Evolutionary conservation across 805 yeast genomes (phyloP).

Genomic region (Jamesozyma hellenica): DNA sequence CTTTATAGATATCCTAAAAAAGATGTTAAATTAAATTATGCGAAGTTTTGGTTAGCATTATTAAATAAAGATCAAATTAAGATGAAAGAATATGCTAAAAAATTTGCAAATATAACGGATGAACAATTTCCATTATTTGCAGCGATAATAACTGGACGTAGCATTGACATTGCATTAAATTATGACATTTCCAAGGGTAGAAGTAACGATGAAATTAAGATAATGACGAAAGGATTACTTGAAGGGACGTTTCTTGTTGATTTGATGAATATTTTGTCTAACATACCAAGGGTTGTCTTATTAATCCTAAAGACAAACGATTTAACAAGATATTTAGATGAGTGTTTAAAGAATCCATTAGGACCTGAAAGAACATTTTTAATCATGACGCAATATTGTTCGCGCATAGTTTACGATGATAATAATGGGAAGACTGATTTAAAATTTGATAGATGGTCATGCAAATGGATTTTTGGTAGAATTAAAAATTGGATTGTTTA

Average conservation of each 20-base stretch:
- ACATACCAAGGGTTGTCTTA: slow-evolving; percentile 77
- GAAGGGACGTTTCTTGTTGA: slow-evolving; percentile 57
- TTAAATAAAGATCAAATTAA: slow-evolving; percentile 54
- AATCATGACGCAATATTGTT: slow-evolving; percentile 85
- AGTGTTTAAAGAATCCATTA: slow-evolving; percentile 64
- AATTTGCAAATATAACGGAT: slow-evolving; percentile 68
- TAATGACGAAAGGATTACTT: slow-evolving; percentile 56
- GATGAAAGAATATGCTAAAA: slow-evolving; percentile 66
- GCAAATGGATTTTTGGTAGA: slow-evolving; percentile 19
- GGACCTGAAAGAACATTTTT: slow-evolving; percentile 83
- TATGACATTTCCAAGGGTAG: slow-evolving; percentile 51
- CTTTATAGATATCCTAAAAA: slow-evolving; percentile 76
- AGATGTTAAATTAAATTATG: slow-evolving; percentile 68
- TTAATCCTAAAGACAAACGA: slow-evolving; percentile 90
- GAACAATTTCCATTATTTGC: slow-evolving; percentile 77
- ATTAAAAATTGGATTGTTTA: slow-evolving; percentile 20
- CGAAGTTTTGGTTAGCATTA: slow-evolving; percentile 86
- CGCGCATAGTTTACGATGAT: slow-evolving; percentile 66
- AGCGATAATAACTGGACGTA: slow-evolving; percentile 92
- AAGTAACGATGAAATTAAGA: slow-evolving; percentile 49
- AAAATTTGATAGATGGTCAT: slow-evolving; percentile 16
- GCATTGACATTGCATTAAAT: slow-evolving; percentile 61
- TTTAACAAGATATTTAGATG: slow-evolving; percentile 81
- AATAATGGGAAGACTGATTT: slow-evolving; percentile 33
- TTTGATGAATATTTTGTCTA: slow-evolving; percentile 67